Evolutionary conservation across 192 early-diverging fungal species (phyloP).

Genomic region (Dissophora globulifera): DNA sequence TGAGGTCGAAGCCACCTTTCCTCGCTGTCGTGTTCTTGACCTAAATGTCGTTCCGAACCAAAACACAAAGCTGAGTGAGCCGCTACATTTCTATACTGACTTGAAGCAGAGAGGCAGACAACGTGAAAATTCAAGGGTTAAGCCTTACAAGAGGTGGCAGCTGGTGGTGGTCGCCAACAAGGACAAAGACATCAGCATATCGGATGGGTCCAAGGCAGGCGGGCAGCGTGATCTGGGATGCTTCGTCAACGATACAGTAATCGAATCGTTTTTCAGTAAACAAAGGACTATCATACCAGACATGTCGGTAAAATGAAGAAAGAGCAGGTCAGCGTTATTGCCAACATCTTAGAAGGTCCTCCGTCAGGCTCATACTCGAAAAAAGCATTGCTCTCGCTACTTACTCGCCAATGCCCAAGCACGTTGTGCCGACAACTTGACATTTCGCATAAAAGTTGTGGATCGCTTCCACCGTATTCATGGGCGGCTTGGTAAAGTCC

Average conservation of each 20-base stretch:
- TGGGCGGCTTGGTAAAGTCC: slow-evolving; percentile 28
- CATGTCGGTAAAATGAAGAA: not conserved
- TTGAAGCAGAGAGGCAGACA: too few relatives aligned
- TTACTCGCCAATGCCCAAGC: slow-evolving; percentile 86
- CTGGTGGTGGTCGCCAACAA: slow-evolving; percentile 97
- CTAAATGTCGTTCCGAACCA: slow-evolving; percentile 44
- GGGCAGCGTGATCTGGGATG: slow-evolving; percentile 93
- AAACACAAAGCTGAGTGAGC: not conserved
- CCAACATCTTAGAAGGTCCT: too few relatives aligned
- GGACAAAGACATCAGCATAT: slow-evolving; percentile 83
- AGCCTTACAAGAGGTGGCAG: slow-evolving; percentile 86
- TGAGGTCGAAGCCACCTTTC: slow-evolving; percentile 64
- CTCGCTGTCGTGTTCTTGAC: slow-evolving; percentile 66
- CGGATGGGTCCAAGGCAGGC: slow-evolving; percentile 90
- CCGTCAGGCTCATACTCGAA: too few relatives aligned
- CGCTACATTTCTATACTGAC: not conserved
- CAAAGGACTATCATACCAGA: slow-evolving; percentile 59
- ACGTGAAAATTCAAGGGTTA: too few relatives aligned
- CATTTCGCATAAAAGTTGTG: slow-evolving; percentile 67
- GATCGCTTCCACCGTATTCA: slow-evolving; percentile 71
- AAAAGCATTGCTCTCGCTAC: not conserved
- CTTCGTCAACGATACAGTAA: slow-evolving; percentile 97
- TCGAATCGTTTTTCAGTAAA: slow-evolving; percentile 86
- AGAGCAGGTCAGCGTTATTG: too few relatives aligned
- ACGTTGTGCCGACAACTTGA: slow-evolving; percentile 88